Base-by-base conservation (phyloP, 2,329 filamentous ascomycete genomes). In the Trichoderma lentiforme region DNA sequence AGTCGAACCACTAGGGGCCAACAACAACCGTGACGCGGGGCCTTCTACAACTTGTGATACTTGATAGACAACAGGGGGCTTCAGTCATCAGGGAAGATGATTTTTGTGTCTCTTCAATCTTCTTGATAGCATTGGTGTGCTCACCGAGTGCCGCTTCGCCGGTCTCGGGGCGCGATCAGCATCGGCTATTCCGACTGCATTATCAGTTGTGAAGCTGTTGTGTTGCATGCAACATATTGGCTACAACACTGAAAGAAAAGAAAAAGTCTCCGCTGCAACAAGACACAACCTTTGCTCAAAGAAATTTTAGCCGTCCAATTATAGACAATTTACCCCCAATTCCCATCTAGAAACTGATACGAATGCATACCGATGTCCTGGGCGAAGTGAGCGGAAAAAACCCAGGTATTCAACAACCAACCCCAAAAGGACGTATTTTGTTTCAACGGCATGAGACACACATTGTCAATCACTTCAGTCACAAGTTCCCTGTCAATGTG, bases 111-210 rank as follows among this genome's bases (percentile, higher is more conserved):
- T 47, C 53, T 30, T 21, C 24, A 24, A 32, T 6, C 3, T 9
- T 15, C 7, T 69, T 24, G 28, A 47, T n/a, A 26, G n/a, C n/a
- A 15, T 14, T 32, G n/a, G 26, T 47, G 9, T n/a, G 36, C 26
- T 21, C 24, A 24, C 66, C 53, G 56, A 60, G 47, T 39, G 32
- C 51, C 36, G 36, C 39, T 47, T 24, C 66, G 66, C 36, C 56
- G 66, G 56, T 69, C 66, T 60, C 66, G 66, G 65, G 66, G 66
- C 26, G 32, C 26, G n/a, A 69, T 61, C 26, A 61, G 21, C 36
- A 24, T 69, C 66, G 66, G 66, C 56, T 51, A n/a, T 69, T 34
- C 66, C 66, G 53, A 34, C 56, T 47, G 64, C 47, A 39, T 26
- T 47, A 9, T 28, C 21, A n/a, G n/a, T 47, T 43, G 11, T 61